Evolutionary conservation across 1,284 basidiomycete genomes (phyloP), one percentile per base, ranked within the genome.

Genomic region (Afroboletus lepidellus): DNA sequence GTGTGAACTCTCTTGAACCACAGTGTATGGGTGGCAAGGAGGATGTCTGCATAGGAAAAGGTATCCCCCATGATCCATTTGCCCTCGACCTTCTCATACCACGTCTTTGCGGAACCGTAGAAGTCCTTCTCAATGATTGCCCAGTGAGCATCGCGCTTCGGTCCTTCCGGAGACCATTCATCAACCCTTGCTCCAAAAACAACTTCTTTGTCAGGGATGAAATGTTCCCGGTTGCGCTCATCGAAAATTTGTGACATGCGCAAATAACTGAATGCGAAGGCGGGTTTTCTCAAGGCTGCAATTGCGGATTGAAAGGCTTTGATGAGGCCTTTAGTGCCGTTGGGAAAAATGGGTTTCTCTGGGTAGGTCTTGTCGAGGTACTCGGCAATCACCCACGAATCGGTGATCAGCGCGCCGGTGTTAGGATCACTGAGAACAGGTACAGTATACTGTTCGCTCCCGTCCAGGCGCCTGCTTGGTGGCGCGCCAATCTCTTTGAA

Each of bases 331-430:
- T 61, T 41, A 2, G 70, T 67, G 24, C 64, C 63, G 1, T 57
- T 20, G 1, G 73, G 74, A 38, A 80, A 65, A n/a, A 75, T 51
- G 1, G 69, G 72, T 2, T 69, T 71, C 25, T 71, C 62, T 0
- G 75, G 73, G 55, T 77, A 78, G 16, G 70, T 70, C 42, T 63
- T 57, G 50, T 80, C 78, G 25, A 80, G 70, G 51, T 78, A 79
- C 34, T 69, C 62, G 0, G 75, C 69, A 39, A 77, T 77, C 29
- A 53, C 55, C 38, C 57, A 60, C 2, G 73, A 77, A 48, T 75
- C 72, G 32, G 65, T 64, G 39, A 78, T 46, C 32, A 65, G 44
- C 8, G 56, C 65, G 3, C 69, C 63, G 0, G 70, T 71, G 25
- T 63, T 63, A 23, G 62, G 62, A 38, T 73, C 69, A 29, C 58